These are phyloP conservation scores for Ophiosphaerella narmari DNA, from an alignment of 2,329 filamentous ascomycete species.

Conservation along the genomic window DNA sequence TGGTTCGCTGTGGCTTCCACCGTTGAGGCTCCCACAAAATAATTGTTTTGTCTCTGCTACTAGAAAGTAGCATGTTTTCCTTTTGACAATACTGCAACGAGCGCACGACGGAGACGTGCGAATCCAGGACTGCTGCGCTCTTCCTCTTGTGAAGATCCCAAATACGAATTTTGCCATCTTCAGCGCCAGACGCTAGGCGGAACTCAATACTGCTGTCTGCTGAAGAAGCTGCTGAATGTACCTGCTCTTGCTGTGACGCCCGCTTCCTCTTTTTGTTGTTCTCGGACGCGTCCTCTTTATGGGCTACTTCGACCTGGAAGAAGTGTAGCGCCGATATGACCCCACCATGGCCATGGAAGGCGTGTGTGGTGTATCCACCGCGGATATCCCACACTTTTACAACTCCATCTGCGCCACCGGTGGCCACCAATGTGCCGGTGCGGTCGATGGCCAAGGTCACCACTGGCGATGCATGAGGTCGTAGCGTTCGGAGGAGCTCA, in stretches of 20 bases:
- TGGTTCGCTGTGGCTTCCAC: constrained; percentile 81
- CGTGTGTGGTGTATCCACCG: constrained; percentile 90
- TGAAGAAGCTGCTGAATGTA: constrained; percentile 19
- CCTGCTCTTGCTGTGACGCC: constrained; percentile 51
- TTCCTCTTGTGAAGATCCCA: constrained; percentile 90
- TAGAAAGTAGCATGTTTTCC: constrained; percentile 78
- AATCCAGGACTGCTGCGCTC: constrained; percentile 77
- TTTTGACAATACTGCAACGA: constrained; percentile 78
- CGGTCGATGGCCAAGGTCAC: constrained; percentile 83
- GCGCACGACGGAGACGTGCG: constrained; percentile 94
- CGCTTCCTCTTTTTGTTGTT: constrained; percentile 45
- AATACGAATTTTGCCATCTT: constrained; percentile 88
- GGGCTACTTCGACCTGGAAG: constrained; percentile 69
- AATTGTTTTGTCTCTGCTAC: constrained; percentile 88
- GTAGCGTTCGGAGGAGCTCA: constrained; percentile 77
- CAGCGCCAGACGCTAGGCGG: constrained; percentile 84
- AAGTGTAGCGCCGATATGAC: constrained; percentile 90
- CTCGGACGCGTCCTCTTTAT: constrained; percentile 53
- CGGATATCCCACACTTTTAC: constrained; percentile 97
- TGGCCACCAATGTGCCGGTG: constrained; percentile 87
- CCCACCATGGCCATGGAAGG: constrained; percentile 89
- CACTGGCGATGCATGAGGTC: constrained; percentile 88
- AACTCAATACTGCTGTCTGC: constrained; percentile 64
- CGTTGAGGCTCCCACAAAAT: constrained; percentile 87
- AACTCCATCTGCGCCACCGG: constrained; percentile 87